Conservation (phyloP, 345 rosid species). For the Gossypioides kirkii region DNA sequence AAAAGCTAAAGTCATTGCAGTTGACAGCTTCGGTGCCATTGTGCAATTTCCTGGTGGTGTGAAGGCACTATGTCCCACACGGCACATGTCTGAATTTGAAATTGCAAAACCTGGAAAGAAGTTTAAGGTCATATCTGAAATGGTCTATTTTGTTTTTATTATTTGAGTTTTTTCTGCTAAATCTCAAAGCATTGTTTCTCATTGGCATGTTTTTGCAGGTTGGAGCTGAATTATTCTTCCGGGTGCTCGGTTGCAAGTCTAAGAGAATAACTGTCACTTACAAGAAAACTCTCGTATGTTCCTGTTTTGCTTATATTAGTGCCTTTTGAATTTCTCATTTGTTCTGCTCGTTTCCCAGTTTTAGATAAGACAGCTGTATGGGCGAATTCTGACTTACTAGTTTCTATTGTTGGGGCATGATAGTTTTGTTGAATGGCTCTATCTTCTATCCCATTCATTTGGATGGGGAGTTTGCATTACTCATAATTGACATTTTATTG, state of each 20-base stretch:
- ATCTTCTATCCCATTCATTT: not conserved
- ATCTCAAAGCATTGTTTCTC: conserved; percentile 12
- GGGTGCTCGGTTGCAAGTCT: conserved; percentile 93
- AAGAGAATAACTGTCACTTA: conserved; percentile 93
- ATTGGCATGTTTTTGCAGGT: conserved; percentile 43
- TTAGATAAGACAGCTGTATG: not conserved
- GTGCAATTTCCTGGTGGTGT: conserved; percentile 94
- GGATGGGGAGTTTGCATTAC: not conserved
- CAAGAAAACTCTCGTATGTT: conserved; percentile 91
- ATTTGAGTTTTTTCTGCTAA: conserved; percentile 16
- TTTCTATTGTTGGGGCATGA: not conserved
- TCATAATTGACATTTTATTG: not conserved
- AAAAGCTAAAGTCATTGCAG: conserved; percentile 66
- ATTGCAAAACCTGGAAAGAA: conserved; percentile 78
- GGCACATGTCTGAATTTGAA: conserved; percentile 96
- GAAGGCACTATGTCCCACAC: conserved; percentile 94
- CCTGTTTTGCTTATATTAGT: conserved; percentile 13
- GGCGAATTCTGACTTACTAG: not conserved
- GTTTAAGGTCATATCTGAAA: conserved; percentile 55
- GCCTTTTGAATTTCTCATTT: not conserved
- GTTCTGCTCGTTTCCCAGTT: not conserved
- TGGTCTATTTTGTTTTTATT: not conserved
- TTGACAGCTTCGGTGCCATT: conserved; percentile 85
- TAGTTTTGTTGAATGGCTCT: not conserved
- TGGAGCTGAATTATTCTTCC: conserved; percentile 81